A percentile compares a stretch with the other conserved stretches of the same genome.
phyloP scores from a whole-genome alignment of 176 grass and related monocot species.

The Areca catechu region DNA sequence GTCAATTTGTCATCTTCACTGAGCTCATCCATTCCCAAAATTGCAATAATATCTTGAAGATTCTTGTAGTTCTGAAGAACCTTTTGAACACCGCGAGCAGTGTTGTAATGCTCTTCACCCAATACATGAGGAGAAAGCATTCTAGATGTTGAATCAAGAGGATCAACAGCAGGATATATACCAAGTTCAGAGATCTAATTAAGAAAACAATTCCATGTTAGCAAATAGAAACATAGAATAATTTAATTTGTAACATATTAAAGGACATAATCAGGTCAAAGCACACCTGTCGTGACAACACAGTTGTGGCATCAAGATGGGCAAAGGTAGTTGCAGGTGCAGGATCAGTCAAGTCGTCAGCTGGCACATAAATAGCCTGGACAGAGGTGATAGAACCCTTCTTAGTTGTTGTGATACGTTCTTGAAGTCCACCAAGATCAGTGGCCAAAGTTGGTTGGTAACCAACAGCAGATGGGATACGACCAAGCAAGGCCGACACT shows the following conservation, averaged over 20 bases:
- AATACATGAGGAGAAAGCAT: constrained; percentile 25
- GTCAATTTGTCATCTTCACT: constrained; percentile 27
- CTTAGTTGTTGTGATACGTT: constrained; percentile 25
- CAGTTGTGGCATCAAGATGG: constrained; percentile 29
- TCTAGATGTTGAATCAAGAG: constrained; percentile 26
- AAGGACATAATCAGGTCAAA: not conserved
- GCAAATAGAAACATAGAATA: not conserved
- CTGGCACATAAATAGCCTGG: constrained; percentile 33
- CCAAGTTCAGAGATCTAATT: constrained; percentile 20
- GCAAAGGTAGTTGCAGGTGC: constrained; percentile 35
- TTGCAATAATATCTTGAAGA: constrained; percentile 27
- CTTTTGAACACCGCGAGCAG: constrained; percentile 23
- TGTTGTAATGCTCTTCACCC: constrained; percentile 26
- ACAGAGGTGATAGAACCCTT: constrained; percentile 25
- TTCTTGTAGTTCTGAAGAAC: constrained; percentile 29
- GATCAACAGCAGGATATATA: constrained; percentile 26
- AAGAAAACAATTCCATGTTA: constrained; percentile 6
- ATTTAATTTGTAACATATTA: too few relatives aligned
- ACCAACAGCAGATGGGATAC: constrained; percentile 26
- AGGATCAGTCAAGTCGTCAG: constrained; percentile 38
- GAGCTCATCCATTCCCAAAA: constrained; percentile 24
- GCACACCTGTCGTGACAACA: constrained; percentile 29
- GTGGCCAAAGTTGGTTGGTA: constrained; percentile 26
- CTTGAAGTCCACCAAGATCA: constrained; percentile 27
- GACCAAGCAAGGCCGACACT: constrained; percentile 25